These are phyloP conservation scores for Globisporangium nodosum DNA, from an alignment of 352 stramenopile species.

Conservation along the genomic window DNA sequence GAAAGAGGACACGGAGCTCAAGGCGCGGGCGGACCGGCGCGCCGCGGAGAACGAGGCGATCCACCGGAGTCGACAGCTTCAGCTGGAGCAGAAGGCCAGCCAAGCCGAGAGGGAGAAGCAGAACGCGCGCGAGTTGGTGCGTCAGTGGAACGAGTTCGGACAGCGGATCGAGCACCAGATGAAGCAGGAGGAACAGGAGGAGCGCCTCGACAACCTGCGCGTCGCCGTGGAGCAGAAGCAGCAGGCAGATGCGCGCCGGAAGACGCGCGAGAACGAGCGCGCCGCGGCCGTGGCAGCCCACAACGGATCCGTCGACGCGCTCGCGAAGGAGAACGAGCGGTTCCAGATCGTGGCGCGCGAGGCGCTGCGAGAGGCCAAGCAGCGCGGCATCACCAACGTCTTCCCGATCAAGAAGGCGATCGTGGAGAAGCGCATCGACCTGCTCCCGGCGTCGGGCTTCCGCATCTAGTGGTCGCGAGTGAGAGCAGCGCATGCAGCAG, in stretches of 20 bases:
- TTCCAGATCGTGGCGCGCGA: conserved; percentile 52
- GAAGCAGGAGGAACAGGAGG: conserved; percentile 61
- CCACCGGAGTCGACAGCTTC: conserved; percentile 42
- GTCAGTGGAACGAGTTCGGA: conserved; percentile 69
- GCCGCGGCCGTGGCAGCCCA: conserved; percentile 25
- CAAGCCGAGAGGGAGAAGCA: conserved; percentile 30
- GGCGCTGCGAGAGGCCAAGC: conserved; percentile 52
- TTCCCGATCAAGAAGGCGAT: conserved; percentile 72
- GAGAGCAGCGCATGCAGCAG: not conserved
- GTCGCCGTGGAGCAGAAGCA: conserved; percentile 72
- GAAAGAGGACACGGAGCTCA: conserved; percentile 65
- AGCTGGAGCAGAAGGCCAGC: conserved; percentile 48
- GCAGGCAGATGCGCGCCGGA: conserved; percentile 61
- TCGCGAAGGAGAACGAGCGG: conserved; percentile 47
- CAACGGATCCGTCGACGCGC: conserved; percentile 20
- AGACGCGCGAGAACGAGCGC: conserved; percentile 39
- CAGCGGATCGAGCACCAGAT: conserved; percentile 44
- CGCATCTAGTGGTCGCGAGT: conserved; percentile 36
- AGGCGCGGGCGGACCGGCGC: conserved; percentile 52
- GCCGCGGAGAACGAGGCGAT: conserved; percentile 60
- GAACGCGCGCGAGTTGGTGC: conserved; percentile 38
- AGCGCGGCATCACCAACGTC: conserved; percentile 51
- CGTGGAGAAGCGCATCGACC: conserved; percentile 62
- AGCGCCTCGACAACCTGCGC: conserved; percentile 44
- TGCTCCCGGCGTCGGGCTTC: conserved; percentile 66